phyloP scores from a whole-genome alignment of 768 basidiomycete genomes.

The Mrakia hoshinonis region DNA sequence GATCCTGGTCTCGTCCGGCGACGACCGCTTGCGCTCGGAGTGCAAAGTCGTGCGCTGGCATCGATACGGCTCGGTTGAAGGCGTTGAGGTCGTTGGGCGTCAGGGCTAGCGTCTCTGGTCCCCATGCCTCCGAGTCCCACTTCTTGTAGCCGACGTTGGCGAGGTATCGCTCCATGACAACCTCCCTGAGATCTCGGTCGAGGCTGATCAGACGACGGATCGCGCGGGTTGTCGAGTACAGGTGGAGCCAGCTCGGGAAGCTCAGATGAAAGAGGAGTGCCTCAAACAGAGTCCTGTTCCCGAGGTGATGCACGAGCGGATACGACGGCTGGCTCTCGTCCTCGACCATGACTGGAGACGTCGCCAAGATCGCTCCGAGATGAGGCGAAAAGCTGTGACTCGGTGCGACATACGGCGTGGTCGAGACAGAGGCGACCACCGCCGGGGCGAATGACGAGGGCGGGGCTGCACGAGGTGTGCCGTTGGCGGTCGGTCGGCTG shows the following conservation, averaged over 20 bases:
- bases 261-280: slow-evolving; percentile 53
- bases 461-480: not conserved
- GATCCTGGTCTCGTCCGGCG: not conserved
- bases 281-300: slow-evolving; percentile 50
- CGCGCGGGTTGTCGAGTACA: slow-evolving; percentile 53
- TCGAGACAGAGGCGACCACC: not conserved
- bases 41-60: slow-evolving; percentile 65
- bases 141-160: slow-evolving; percentile 61
- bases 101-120: slow-evolving; percentile 54
- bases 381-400: not conserved
- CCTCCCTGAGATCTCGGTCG: slow-evolving; percentile 51
- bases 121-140: slow-evolving; percentile 49
- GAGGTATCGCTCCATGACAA: slow-evolving; percentile 60
- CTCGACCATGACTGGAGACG: not conserved
- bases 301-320: slow-evolving; percentile 37
- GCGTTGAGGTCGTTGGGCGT: slow-evolving; percentile 63
- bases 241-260: slow-evolving; percentile 63
- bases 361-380: not conserved
- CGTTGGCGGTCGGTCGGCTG: not conserved
- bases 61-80: slow-evolving; percentile 69
- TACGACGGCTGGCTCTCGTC: not conserved
- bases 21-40: slow-evolving; percentile 54
- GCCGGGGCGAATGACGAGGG: not conserved
- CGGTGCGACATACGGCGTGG: not conserved
- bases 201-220: slow-evolving; percentile 50